Base-by-base conservation (phyloP, 2,329 filamentous ascomycete species). In the Biscogniauxia mediterranea region DNA sequence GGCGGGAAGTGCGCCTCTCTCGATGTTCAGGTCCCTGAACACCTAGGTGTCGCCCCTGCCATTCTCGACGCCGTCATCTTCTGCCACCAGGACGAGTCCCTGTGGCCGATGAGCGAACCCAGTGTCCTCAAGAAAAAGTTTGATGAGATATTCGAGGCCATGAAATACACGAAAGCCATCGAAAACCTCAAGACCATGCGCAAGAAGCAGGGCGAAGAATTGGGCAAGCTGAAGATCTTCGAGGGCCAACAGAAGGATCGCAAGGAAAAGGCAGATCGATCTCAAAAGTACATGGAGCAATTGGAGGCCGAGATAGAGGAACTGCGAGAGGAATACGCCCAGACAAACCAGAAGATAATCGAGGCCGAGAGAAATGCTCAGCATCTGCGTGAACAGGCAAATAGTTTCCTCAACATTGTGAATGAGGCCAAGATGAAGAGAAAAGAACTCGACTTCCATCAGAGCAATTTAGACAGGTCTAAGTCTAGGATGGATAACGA, bases 111-210 rank as follows among this genome's bases (percentile, higher is more conserved):
- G 83, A 96, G 92, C 72, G 92, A 96, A 70, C 92, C 95, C 0
- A 81, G 85, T 0, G 86, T 86, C 0, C 80, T 99, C 56, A 99
- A 99, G 77, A 96, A 96, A 75, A 90, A 89, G 57, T 99, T 99
- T 63, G 95, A 99, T 72, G 92, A 97, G 73, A 99, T 99, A 11
- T 99, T 99, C 68, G 95, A 98, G 77, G 95, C 95, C 1, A 82
- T 92, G 77, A 97, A 97, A 74, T 99, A 98, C 76, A 97, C 93
- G 38, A 97, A 97, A 72, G 95, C 93, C 19, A 96, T 99, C 62
- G 93, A 97, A 53, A 97, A 96, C 74, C 90, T 99, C 73, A 97
- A 96, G 73, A 75, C 88, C 9, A 81, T 98, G 55, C 85, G 89
- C 49, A 99, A 98, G 78, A 89, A 88, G 66, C 89, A 96, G 66